A percentile compares a stretch with the other conserved stretches of the same genome.
Conservation (phyloP, 1,284 basidiomycete genomes). For the Takashimella koratensis region DNA sequence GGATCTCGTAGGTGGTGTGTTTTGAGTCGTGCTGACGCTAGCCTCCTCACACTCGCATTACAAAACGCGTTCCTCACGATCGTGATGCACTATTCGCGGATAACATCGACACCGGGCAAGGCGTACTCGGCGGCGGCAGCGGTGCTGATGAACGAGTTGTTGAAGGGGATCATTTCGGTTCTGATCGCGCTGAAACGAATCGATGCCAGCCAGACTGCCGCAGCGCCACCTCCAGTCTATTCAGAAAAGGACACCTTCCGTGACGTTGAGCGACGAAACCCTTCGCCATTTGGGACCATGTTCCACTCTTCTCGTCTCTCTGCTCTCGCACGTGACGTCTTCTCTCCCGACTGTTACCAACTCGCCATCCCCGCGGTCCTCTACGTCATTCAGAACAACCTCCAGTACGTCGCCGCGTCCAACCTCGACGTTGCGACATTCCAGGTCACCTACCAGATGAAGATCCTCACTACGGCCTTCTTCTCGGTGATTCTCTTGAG, state of each 20-base stretch:
- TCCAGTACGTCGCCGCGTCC: conserved; percentile 89
- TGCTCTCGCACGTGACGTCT: conserved; percentile 48
- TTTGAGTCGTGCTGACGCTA: conserved; percentile 49
- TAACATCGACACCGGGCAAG: conserved; percentile 67
- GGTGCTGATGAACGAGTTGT: conserved; percentile 85
- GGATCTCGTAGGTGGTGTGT: conserved; percentile 46
- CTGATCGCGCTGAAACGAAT: conserved; percentile 57
- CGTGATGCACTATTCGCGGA: conserved; percentile 92
- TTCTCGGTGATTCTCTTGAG: conserved; percentile 89
- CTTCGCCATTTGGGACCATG: conserved; percentile 9
- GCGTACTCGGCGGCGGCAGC: conserved; percentile 84
- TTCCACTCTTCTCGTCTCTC: conserved; percentile 30
- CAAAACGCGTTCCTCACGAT: conserved; percentile 87
- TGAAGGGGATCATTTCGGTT: conserved; percentile 85
- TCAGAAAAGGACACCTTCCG: conserved; percentile 18
- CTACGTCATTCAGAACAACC: conserved; percentile 93
- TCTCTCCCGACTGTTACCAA: conserved; percentile 91
- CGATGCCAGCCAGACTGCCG: conserved; percentile 33
- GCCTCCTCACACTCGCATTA: conserved; percentile 83
- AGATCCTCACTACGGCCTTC: conserved; percentile 92
- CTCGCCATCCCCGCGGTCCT: conserved; percentile 92
- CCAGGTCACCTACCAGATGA: conserved; percentile 87
- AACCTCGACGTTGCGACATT: conserved; percentile 94
- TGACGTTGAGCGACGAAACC: not conserved
- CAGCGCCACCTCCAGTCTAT: conserved; percentile 14